These are phyloP conservation scores for Exophiala spinifera DNA, from an alignment of 2,329 filamentous ascomycete genomes.

Conservation along the genomic window DNA sequence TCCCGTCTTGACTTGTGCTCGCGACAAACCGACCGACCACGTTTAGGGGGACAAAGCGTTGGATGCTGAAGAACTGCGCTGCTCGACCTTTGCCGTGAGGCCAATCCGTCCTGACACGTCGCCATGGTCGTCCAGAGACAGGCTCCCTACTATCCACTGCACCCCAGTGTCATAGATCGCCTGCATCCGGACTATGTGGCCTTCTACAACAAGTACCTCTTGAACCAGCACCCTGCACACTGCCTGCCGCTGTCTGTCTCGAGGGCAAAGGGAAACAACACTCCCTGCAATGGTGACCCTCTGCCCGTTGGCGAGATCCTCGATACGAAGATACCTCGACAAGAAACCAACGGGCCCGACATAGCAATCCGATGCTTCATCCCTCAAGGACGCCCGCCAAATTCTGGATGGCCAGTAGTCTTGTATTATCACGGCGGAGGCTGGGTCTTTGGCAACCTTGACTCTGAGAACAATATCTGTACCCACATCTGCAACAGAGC, in stretches of 20 bases:
- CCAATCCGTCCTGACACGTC: background rate
- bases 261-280: slow-evolving; percentile 50
- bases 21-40: background rate
- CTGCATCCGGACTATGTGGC: slow-evolving; percentile 51
- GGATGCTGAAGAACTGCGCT: background rate
- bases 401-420: slow-evolving; percentile 53
- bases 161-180: slow-evolving; percentile 45
- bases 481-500: slow-evolving; percentile 51
- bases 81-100: slow-evolving; percentile 2
- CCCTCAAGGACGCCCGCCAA: slow-evolving; percentile 39
- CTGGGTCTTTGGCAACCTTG: slow-evolving; percentile 57
- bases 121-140: slow-evolving; percentile 19
- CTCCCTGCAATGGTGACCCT: slow-evolving; percentile 51
- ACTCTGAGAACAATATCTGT: slow-evolving; percentile 56
- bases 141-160: slow-evolving; percentile 47
- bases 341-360: slow-evolving; percentile 47
- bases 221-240: slow-evolving; percentile 54
- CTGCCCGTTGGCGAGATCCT: slow-evolving; percentile 48
- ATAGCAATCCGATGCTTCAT: slow-evolving; percentile 52
- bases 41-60: too few species aligned
- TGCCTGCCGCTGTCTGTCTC: slow-evolving; percentile 53
- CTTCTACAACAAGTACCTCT: slow-evolving; percentile 53
- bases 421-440: slow-evolving; percentile 59
- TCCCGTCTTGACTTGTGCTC: background rate
- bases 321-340: slow-evolving; percentile 41